phyloP scores from a whole-genome alignment of 78 protist genomes.

The Blattamonas nauphoetae region DNA sequence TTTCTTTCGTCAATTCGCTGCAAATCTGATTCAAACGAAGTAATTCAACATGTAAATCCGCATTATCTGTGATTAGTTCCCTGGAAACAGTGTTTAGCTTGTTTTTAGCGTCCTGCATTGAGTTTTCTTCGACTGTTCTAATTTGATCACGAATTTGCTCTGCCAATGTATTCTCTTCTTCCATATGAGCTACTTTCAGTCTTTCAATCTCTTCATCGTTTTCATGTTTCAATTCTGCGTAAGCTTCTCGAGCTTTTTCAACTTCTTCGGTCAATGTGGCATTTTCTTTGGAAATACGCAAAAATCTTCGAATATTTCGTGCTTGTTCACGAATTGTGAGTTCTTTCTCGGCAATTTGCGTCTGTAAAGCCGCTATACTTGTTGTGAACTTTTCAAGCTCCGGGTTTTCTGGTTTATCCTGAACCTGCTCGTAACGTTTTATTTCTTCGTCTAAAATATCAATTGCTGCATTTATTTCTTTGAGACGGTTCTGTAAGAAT shows the following conservation, averaged over 20 bases:
- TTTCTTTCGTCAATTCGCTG: background rate
- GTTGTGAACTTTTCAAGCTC: background rate
- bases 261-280: background rate
- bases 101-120: background rate
- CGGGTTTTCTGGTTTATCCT: background rate
- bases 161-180: background rate
- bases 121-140: background rate
- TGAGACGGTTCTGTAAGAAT: background rate
- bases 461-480: background rate
- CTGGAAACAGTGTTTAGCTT: background rate
- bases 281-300: background rate
- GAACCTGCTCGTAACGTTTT: background rate
- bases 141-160: background rate
- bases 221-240: background rate
- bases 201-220: background rate
- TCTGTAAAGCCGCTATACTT: background rate
- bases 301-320: background rate
- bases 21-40: background rate
- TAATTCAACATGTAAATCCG: background rate
- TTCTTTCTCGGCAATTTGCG: background rate
- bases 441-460: background rate
- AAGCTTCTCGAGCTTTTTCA: background rate
- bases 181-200: background rate
- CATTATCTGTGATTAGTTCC: background rate
- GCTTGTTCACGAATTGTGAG: background rate